Base-by-base conservation (phyloP, 1,284 basidiomycete species). In the Trichosporon asahii region DNA sequence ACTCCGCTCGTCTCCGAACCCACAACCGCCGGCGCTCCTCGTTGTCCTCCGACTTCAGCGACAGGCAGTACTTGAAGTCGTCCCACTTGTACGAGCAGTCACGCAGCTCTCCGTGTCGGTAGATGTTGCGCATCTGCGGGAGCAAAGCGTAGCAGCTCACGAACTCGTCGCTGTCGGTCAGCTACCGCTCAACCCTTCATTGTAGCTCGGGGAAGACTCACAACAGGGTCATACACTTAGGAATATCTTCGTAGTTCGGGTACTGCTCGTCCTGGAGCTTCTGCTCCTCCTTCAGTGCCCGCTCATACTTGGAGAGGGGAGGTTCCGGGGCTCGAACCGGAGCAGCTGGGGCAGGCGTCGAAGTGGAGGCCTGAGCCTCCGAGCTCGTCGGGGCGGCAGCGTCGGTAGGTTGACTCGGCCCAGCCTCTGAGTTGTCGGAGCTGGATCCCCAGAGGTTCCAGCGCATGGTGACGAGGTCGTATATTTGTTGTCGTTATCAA, bases 1-100 rank as follows among this genome's bases (percentile, higher is more conserved):
- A 94, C 79, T 97, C 93, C 0, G 95, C 95, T 63, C 91, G 87
- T 27, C 92, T 86, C 63, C 86, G 86, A 68, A 98, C 90, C 94
- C 94, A 99, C 8, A 88, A 88, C 67, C 92, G 88, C 29, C 91
- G 87, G 77, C 89, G 88, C 77, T 90, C 88, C 68, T 95, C 93
- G 11, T 88, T 88, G 65, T 90, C 87, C 82, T 92, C 85, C 27
- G 88, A 87, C 81, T 95, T 95, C 73, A 91, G 85, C 70, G 90
- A 91, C 85, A 98, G 85, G 84, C 96, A 99, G 84, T 93, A 97
- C 84, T 98, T 98, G 87, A 96, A 96, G 77, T 97, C 95, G 74
- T 94, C 90, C 77, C 91, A 87, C 80, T 96, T 95, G 67, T 87
- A 86, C 0, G 85, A 86, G 81, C 96, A 98, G 71, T 90, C 88